Evolutionary conservation across 1,284 basidiomycete genomes (phyloP), one percentile per base, ranked within the genome.

Genomic region (Sphagnurus paluster): DNA sequence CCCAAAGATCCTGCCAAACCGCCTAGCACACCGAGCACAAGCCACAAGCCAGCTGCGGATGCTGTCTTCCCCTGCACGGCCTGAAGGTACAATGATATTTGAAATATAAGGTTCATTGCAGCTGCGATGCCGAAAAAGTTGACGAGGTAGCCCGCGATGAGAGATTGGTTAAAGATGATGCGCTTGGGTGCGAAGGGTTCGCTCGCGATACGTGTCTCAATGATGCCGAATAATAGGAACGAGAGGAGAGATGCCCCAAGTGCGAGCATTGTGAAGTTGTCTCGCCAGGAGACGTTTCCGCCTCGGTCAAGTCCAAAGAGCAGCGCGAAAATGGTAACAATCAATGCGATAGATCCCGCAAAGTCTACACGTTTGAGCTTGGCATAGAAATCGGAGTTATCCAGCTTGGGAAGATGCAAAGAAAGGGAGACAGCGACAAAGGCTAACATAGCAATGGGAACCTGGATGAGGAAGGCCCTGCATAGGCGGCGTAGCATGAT

Each of bases 311-410:
- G 65, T 1, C 71, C 77, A 39, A 80, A 65, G 20, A 85, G 74
- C 5, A 85, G 69, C 50, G 68, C 66, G 61, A 80, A 77, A 25
- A 81, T 66, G 21, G 75, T 64, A 14, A 72, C 44, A 17, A 84
- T 69, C 35, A 84, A 75, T 6, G 71, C 65, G 33, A 72, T 38
- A 1, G 81, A 77, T 14, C 82, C 81, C 1, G 63, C 63, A 53
- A 83, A 82, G 63, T 85, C 82, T 39, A 85, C 66, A 11, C 81
- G 74, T 45, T 70, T 71, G 42, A 84, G 60, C 46, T 80, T 82
- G 1, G 64, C 63, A 17, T 59, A 60, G 55, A 80, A 68, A 52
- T 74, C 62, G 9, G 68, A 61, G 0, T 56, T 54, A 6, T 68
- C 62, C 3, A 55, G 54, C 43, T 67, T 67, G 0, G 80, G 79